Base-by-base conservation (phyloP, 148 eudicot genomes). In the Rhododendron mucronatum region DNA sequence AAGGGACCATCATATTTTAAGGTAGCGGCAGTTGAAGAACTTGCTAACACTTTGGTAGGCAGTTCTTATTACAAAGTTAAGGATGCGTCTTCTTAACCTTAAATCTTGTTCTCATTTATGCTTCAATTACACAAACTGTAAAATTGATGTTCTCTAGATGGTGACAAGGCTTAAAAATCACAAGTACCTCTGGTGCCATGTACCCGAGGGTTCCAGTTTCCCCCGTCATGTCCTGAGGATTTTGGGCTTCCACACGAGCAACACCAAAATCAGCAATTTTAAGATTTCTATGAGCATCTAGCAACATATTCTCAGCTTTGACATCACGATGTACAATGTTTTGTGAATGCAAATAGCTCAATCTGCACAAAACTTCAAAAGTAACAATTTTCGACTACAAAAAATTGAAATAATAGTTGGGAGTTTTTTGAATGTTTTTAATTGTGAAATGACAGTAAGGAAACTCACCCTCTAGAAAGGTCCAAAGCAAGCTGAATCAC, bases 221-320 rank as follows among this genome's bases (percentile, higher is more conserved):
- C 28, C 99, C 99, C 5, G 99, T 96, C 98, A 95, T 96, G 73
- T 96, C 99, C 84, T 88, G 91, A 1, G 99, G 98, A 78, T 96
- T 96, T 85, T 91, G 96, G 80, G 98, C 99, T 91, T 96, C 96
- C 87, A 96, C 95, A 82, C 98, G 94, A 91, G 99, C 99, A 89
- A 96, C 96, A 44, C 98, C 99, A 89, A 96, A 96, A 88, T 96
- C 99, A 44, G 99, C 98, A 82, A 95, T 96, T 87, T 95, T 95
- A 23, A 96, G 83, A 13, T 85, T 93, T 82, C 95, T 85, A 30
- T 84, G 85, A 59, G 86, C 26, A 86, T 94, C 94, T 67, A 96
- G 83, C 88, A 96, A 75, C 97, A 96, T 95, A 85, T 96, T 96
- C 85, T 96, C 97, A 0, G 99, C 88, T 89, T 96, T 96, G 61